These are phyloP conservation scores for Rhinocladiella mackenziei DNA, from an alignment of 2,329 filamentous ascomycete genomes.

Conservation along the genomic window DNA sequence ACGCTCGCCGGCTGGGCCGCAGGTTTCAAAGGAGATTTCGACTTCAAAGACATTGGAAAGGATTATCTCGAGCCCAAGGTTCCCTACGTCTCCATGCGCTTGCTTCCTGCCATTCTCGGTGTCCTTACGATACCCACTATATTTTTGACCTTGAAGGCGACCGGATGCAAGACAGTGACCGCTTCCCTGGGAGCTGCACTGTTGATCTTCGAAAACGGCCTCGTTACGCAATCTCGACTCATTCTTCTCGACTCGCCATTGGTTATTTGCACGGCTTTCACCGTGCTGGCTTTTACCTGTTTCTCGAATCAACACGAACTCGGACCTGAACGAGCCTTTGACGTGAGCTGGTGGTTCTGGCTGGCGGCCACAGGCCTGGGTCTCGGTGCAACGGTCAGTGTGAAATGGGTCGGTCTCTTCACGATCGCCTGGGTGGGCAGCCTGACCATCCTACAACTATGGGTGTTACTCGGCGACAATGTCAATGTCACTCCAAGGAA, in stretches of 20 bases:
- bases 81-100: constrained; percentile 94
- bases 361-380: constrained; percentile 78
- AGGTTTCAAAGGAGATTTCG: constrained; percentile 91
- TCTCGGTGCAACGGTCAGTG: constrained; percentile 84
- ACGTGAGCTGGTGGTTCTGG: constrained; percentile 97
- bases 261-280: constrained; percentile 88
- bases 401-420: constrained; percentile 99
- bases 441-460: constrained; percentile 86
- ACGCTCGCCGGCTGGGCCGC: constrained; percentile 92
- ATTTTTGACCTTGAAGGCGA: constrained; percentile 89
- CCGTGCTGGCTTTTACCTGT: constrained; percentile 80
- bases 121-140: constrained; percentile 85
- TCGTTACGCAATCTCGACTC: constrained; percentile 88
- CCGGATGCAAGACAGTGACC: constrained; percentile 81
- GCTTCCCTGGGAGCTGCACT: constrained; percentile 77
- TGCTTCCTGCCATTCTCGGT: constrained; percentile 86
- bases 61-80: constrained; percentile 93
- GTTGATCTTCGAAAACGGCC: constrained; percentile 93
- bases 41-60: constrained; percentile 99
- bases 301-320: constrained; percentile 97
- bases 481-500: constrained; percentile 79
- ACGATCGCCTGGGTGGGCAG: constrained; percentile 97
- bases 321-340: constrained; percentile 82
- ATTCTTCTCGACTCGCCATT: constrained; percentile 95
- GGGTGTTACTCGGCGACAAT: constrained; percentile 86